These are phyloP conservation scores for Aschersonia sp. DNA, from an alignment of 2,329 filamentous ascomycete species.

Conservation along the genomic window DNA sequence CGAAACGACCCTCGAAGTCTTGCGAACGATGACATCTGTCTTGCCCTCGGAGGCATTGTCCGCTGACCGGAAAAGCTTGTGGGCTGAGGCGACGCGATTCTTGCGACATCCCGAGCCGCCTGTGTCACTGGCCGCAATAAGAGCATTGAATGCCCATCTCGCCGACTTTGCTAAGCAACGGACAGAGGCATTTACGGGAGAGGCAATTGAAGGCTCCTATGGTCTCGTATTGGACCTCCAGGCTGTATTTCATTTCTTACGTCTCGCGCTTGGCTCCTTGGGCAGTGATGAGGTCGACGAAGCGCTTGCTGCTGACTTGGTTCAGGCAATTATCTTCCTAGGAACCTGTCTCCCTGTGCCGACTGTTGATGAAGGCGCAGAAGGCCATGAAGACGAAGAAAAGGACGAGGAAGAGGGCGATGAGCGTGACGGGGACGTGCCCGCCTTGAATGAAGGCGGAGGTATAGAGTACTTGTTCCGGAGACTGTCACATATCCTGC, in stretches of 20 bases:
- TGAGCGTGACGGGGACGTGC: constrained; percentile 23
- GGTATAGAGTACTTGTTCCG: constrained; percentile 62
- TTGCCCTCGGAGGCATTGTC: constrained; percentile 52
- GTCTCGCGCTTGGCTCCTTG: constrained; percentile 36
- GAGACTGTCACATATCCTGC: constrained; percentile 64
- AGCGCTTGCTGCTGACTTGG: constrained; percentile 61
- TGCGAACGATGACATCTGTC: constrained; percentile 52
- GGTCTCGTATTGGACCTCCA: constrained; percentile 54
- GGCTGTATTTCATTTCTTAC: constrained; percentile 47
- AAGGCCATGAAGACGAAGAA: constrained; percentile 27
- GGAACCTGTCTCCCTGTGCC: constrained; percentile 37
- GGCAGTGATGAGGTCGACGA: constrained; percentile 53
- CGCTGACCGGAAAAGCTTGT: constrained; percentile 46
- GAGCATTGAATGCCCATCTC: constrained; percentile 63
- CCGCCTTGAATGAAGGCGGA: constrained; percentile 9
- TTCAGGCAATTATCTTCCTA: constrained; percentile 74
- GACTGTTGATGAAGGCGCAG: constrained; percentile 24
- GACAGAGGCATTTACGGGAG: constrained; percentile 26
- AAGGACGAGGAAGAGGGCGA: constrained; percentile 20
- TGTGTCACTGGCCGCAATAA: constrained; percentile 65
- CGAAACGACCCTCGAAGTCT: constrained; percentile 56
- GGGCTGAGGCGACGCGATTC: constrained; percentile 53
- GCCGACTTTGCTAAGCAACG: constrained; percentile 58
- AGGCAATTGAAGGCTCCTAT: constrained; percentile 54
- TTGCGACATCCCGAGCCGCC: constrained; percentile 58